These are phyloP conservation scores for Hymenoscyphus salicellus DNA, from an alignment of 2,329 filamentous ascomycete genomes.

Conservation along the genomic window DNA sequence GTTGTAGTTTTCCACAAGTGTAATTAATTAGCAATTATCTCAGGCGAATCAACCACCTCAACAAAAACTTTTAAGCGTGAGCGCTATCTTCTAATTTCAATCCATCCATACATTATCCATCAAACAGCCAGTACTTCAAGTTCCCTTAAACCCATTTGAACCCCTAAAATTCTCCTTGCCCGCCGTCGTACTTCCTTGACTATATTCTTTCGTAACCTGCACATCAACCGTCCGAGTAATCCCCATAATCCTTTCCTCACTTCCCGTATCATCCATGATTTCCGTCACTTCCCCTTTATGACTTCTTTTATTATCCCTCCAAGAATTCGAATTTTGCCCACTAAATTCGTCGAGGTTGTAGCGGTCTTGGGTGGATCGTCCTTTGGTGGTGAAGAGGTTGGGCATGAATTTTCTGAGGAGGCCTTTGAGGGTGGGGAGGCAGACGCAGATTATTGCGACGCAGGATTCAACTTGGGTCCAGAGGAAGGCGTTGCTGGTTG, in stretches of 20 bases:
- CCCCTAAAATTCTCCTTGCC: background rate
- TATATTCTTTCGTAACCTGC: background rate
- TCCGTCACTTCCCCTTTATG: background rate
- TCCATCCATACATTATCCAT: too few species aligned
- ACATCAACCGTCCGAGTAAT: conserved; percentile 15
- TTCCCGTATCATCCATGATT: background rate
- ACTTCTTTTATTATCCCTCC: background rate
- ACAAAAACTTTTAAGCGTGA: too few species aligned
- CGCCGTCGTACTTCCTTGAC: background rate
- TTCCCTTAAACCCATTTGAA: background rate
- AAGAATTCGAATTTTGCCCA: background rate
- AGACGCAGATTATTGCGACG: conserved; percentile 21
- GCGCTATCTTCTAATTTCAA: too few species aligned
- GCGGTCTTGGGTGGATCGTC: background rate
- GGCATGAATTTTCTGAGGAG: conserved; percentile 12
- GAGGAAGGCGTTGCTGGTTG: conserved; percentile 17
- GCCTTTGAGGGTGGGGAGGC: conserved; percentile 17
- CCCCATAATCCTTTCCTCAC: conserved; percentile 19
- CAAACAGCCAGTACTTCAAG: background rate
- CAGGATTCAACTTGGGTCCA: conserved; percentile 23
- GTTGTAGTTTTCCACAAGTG: too few species aligned
- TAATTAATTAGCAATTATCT: too few species aligned
- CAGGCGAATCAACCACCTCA: too few species aligned
- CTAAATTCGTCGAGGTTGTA: background rate
- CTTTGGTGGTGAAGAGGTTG: background rate